Conservation (phyloP, 306 rosid species). For the Herpetospermum pedunculosum region DNA sequence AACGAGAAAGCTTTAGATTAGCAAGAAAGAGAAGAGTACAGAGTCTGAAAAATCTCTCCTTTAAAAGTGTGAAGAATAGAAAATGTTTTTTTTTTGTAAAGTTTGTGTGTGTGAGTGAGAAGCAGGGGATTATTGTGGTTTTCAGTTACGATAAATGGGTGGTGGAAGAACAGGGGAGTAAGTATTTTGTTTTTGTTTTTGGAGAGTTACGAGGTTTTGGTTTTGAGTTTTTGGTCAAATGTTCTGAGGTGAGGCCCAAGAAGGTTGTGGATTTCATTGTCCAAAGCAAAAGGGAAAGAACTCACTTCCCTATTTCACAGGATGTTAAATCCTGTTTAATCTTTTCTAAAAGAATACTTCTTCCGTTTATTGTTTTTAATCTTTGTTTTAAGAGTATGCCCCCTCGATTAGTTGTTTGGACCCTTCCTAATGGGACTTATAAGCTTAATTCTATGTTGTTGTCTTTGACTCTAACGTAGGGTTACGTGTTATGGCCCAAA, state of each 20-base stretch:
- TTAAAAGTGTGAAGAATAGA: conserved; percentile 3
- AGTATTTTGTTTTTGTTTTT: background rate
- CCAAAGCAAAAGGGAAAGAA: no score
- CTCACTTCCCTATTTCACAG: no score
- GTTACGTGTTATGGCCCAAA: no score
- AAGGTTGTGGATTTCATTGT: background rate
- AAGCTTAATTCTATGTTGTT: no score
- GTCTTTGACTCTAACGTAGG: no score
- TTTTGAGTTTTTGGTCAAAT: background rate
- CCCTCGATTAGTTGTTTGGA: no score
- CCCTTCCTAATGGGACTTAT: no score
- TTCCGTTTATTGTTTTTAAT: no score
- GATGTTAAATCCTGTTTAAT: no score
- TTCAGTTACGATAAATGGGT: background rate
- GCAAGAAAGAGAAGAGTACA: background rate
- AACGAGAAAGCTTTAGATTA: background rate
- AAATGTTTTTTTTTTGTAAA: background rate
- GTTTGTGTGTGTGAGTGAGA: conserved; percentile 16
- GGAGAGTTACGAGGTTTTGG: conserved; percentile 22
- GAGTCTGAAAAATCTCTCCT: background rate
- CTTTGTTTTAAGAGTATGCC: no score
- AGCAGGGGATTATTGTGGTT: background rate
- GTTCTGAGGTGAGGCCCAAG: background rate
- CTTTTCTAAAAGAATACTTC: no score
- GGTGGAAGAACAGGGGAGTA: background rate